Evolutionary conservation across 1,284 basidiomycete genomes (phyloP).

Genomic region (Tranzscheliella williamsii): DNA sequence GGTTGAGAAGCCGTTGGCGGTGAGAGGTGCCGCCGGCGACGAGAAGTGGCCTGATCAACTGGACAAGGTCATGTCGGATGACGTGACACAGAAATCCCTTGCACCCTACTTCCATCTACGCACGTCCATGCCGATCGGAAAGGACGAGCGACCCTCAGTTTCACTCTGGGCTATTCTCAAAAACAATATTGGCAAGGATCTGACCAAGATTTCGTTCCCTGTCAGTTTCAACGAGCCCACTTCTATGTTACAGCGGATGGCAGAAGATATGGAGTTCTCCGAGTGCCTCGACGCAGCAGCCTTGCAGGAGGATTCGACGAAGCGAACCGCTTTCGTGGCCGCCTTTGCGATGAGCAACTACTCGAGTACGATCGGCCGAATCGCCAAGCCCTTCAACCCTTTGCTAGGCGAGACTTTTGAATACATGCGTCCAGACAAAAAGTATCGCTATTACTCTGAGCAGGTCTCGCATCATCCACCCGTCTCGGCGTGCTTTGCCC

Average conservation of each 20-base stretch:
- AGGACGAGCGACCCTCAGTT: constrained; percentile 82
- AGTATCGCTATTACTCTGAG: constrained; percentile 87
- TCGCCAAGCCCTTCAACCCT: constrained; percentile 61
- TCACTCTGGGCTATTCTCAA: constrained; percentile 95
- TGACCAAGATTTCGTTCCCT: constrained; percentile 93
- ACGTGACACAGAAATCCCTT: constrained; percentile 7
- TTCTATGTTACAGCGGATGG: constrained; percentile 81
- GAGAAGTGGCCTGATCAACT: constrained; percentile 34
- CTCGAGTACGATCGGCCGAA: constrained; percentile 77
- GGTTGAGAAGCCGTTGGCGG: constrained; percentile 40
- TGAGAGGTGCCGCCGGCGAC: constrained; percentile 9
- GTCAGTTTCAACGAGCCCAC: constrained; percentile 80
- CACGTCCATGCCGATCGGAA: constrained; percentile 70
- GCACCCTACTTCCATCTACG: constrained; percentile 71
- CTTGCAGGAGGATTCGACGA: constrained; percentile 74
- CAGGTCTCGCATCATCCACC: constrained; percentile 97
- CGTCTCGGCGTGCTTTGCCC: constrained; percentile 86
- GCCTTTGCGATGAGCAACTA: constrained; percentile 99
- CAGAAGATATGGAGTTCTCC: constrained; percentile 62
- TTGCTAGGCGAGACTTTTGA: constrained; percentile 84
- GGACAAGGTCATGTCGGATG: constrained; percentile 38
- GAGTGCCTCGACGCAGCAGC: constrained; percentile 74
- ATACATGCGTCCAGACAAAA: constrained; percentile 77
- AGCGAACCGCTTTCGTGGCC: constrained; percentile 87
- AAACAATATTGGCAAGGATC: constrained; percentile 92